A percentile compares a stretch with the other conserved stretches of the same genome.
Conservation (phyloP, 306 rosid species). For the Castanea mollissima region DNA sequence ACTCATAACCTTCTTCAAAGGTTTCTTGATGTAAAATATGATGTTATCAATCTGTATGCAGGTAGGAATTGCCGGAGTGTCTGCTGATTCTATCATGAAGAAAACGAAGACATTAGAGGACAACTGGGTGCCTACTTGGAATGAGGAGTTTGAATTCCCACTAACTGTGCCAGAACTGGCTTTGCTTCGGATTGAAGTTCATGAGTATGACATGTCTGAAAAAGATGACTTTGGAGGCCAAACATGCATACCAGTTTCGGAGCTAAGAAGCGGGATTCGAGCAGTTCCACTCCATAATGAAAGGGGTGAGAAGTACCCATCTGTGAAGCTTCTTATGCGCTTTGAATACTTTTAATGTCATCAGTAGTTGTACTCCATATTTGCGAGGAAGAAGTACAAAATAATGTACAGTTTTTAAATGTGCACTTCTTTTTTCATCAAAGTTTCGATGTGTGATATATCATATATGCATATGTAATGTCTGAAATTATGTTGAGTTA, state of each 20-base stretch:
- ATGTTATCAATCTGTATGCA: constrained; percentile 24
- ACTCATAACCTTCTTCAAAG: background rate
- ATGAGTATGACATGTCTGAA: constrained; percentile 94
- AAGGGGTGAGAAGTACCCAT: constrained; percentile 68
- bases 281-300: constrained; percentile 53
- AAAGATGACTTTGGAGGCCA: constrained; percentile 99
- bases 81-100: constrained; percentile 65
- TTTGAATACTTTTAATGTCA: constrained; percentile 57
- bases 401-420: constrained; percentile 22
- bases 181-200: constrained; percentile 87
- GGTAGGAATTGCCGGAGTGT: constrained; percentile 97
- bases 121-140: constrained; percentile 86
- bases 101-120: constrained; percentile 82
- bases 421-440: background rate
- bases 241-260: constrained; percentile 74
- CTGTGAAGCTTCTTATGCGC: constrained; percentile 88
- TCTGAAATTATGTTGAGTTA: background rate
- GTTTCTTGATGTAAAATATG: constrained; percentile 2
- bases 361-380: background rate
- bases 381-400: background rate
- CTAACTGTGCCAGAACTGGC: constrained; percentile 81
- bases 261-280: constrained; percentile 74
- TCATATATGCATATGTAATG: background rate
- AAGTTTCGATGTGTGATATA: background rate
- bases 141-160: constrained; percentile 73